phyloP scores from a whole-genome alignment of 371 early-diverging fungal genomes.

The Syncephalastrum sp. region DNA sequence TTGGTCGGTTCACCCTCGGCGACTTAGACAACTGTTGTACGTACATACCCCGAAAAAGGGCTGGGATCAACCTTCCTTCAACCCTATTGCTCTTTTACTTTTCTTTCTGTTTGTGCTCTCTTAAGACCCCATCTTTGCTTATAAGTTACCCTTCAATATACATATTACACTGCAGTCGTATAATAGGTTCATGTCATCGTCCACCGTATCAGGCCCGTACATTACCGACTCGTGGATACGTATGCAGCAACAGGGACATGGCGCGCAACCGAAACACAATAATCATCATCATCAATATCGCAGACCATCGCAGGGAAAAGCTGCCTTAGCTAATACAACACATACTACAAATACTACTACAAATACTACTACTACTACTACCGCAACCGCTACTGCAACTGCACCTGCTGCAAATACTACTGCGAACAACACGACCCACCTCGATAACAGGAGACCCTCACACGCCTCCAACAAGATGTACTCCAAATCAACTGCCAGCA shows the following conservation, averaged over 20 bases:
- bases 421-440: constrained; percentile 8
- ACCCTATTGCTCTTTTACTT: neutral
- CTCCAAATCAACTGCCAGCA: constrained; percentile 20
- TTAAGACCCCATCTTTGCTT: neutral
- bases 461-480: constrained; percentile 1
- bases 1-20: neutral
- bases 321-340: too few species aligned
- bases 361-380: too few species aligned
- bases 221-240: constrained; percentile 42
- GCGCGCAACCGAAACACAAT: constrained; percentile 12
- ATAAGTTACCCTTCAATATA: neutral
- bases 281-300: constrained; percentile 6
- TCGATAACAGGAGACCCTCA: constrained; percentile 9
- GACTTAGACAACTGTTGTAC: too few species aligned
- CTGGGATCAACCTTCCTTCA: neutral
- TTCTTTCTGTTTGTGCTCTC: neutral
- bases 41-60: too few species aligned
- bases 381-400: neutral
- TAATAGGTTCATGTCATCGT: constrained; percentile 37
- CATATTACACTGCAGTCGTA: too few species aligned
- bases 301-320: constrained; percentile 1
- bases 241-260: constrained; percentile 41
- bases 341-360: too few species aligned
- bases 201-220: constrained; percentile 40
- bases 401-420: constrained; percentile 8